Evolutionary conservation across 805 yeast species (phyloP).

Genomic region (Ascoidea tarda): DNA sequence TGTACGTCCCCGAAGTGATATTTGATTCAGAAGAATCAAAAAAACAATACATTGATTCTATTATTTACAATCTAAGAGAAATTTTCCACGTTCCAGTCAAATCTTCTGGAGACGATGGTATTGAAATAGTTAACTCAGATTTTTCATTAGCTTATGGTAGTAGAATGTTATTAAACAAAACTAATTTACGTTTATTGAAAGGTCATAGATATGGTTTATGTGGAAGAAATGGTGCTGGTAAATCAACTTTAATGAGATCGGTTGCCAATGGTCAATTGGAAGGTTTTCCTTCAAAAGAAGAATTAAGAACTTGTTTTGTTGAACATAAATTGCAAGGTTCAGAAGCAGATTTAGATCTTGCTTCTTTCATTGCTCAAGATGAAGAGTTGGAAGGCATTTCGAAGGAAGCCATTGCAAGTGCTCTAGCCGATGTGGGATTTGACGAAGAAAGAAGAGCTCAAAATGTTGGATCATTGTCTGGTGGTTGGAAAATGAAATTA

Average conservation of each 20-base stretch:
- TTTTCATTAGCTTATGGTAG: slow-evolving; percentile 97
- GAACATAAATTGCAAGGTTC: slow-evolving; percentile 95
- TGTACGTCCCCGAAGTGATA: slow-evolving; percentile 10
- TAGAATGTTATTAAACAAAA: slow-evolving; percentile 90
- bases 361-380: slow-evolving; percentile 77
- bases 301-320: slow-evolving; percentile 85
- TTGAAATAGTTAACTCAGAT: slow-evolving; percentile 86
- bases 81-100: slow-evolving; percentile 41
- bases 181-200: slow-evolving; percentile 72
- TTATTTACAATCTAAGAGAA: slow-evolving; percentile 34
- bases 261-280: slow-evolving; percentile 94
- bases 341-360: slow-evolving; percentile 84
- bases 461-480: slow-evolving; percentile 87
- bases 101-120: slow-evolving; percentile 59
- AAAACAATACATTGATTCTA: slow-evolving; percentile 25
- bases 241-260: slow-evolving; percentile 93
- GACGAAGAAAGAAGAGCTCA: slow-evolving; percentile 82
- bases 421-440: slow-evolving; percentile 79
- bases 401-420: slow-evolving; percentile 56
- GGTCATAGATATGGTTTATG: slow-evolving; percentile 97
- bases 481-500: slow-evolving; percentile 99
- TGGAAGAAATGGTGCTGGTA: slow-evolving; percentile 99
- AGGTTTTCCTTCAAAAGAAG: slow-evolving; percentile 88
- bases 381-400: slow-evolving; percentile 59
- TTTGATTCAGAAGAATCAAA: slow-evolving; percentile 20